Evolutionary conservation across 495 filamentous ascomycete species (phyloP).

Genomic region (Collariella sp.): DNA sequence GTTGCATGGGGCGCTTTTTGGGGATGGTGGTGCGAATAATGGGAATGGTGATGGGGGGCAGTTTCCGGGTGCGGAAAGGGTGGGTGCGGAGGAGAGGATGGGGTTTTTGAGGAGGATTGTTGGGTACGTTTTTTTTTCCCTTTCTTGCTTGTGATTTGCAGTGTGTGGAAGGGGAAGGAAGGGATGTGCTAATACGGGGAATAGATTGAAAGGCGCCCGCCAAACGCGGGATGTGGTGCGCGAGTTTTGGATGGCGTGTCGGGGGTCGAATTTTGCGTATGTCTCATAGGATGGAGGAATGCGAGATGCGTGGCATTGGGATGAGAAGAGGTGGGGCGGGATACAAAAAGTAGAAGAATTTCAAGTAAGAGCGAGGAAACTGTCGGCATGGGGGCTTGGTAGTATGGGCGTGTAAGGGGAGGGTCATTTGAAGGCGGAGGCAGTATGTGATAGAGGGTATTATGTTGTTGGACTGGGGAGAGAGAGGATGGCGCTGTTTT

Average conservation of each 20-base stretch:
- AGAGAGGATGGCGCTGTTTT: no score
- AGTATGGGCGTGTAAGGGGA: neutral
- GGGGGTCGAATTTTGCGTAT: slow-evolving; percentile 20
- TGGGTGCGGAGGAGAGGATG: slow-evolving; percentile 52
- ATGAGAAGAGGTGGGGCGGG: no score
- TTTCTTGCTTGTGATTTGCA: neutral
- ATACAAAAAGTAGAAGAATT: no score
- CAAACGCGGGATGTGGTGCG: slow-evolving; percentile 21
- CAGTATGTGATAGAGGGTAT: no score
- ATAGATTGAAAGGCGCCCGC: slow-evolving; percentile 16
- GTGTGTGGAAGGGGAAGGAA: neutral
- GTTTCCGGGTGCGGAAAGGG: slow-evolving; percentile 52
- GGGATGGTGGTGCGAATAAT: slow-evolving; percentile 52
- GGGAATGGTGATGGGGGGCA: slow-evolving; percentile 37
- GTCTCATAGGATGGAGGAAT: slow-evolving; percentile 2
- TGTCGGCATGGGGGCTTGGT: neutral
- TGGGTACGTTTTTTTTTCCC: slow-evolving; percentile 30
- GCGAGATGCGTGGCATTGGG: neutral
- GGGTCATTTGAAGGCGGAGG: no score
- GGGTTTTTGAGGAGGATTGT: slow-evolving; percentile 53
- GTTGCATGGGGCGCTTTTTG: slow-evolving; percentile 49
- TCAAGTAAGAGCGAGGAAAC: neutral
- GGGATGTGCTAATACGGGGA: neutral
- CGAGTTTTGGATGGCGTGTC: slow-evolving; percentile 22
- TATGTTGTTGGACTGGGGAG: no score